phyloP scores from a whole-genome alignment of 2,329 filamentous ascomycete genomes.

The Verruconis gallopava region DNA sequence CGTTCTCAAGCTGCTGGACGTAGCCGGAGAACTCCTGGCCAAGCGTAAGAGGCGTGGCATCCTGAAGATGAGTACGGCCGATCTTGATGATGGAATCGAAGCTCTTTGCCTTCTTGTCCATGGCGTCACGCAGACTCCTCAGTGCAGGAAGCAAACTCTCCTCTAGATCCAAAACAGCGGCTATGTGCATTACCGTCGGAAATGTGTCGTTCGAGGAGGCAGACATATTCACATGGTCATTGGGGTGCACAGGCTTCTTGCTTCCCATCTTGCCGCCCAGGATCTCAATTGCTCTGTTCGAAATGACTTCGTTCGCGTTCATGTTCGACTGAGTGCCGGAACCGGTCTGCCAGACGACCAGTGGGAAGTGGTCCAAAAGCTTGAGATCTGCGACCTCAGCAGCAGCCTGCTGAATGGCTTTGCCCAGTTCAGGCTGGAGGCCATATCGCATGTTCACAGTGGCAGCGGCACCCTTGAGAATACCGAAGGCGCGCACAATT shows the following conservation, averaged over 20 bases:
- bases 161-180: conserved; percentile 87
- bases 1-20: conserved; percentile 83
- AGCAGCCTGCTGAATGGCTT: conserved; percentile 90
- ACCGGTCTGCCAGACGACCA: conserved; percentile 98
- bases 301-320: conserved; percentile 99
- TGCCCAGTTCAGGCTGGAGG: conserved; percentile 77
- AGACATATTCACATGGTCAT: conserved; percentile 99
- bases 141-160: conserved; percentile 72
- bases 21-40: conserved; percentile 98
- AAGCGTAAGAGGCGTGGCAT: conserved; percentile 88
- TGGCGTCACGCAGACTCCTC: conserved; percentile 64
- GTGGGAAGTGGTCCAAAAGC: conserved; percentile 92
- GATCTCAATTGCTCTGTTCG: conserved; percentile 97
- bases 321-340: conserved; percentile 99
- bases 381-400: conserved; percentile 87
- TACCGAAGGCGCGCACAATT: conserved; percentile 85
- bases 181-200: conserved; percentile 99
- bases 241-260: conserved; percentile 98
- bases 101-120: conserved; percentile 78
- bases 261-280: conserved; percentile 83
- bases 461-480: conserved; percentile 91
- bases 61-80: conserved; percentile 91
- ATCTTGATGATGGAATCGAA: conserved; percentile 99
- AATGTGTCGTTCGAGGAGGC: conserved; percentile 99
- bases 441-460: conserved; percentile 92